These are phyloP conservation scores for Melaleuca alternifolia DNA, from an alignment of 345 rosid genomes.

Conservation along the genomic window DNA sequence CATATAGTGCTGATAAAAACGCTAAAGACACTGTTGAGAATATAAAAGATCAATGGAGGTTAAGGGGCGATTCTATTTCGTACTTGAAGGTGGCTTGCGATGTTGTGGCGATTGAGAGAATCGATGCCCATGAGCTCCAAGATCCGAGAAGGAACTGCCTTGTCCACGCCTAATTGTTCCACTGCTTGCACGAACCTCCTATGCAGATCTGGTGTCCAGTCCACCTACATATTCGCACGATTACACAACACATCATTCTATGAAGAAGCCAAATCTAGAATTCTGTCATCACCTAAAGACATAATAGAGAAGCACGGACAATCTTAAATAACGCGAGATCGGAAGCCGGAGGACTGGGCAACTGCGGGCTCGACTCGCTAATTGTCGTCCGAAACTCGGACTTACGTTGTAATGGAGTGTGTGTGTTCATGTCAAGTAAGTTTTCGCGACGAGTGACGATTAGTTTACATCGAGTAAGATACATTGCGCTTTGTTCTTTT, in stretches of 20 bases:
- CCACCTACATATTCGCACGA: slow-evolving; percentile 43
- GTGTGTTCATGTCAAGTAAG: not conserved
- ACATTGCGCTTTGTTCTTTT: not conserved
- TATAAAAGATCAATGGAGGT: too few species aligned
- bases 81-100: slow-evolving; percentile 98
- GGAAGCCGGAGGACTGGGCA: not conserved
- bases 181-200: slow-evolving; percentile 90
- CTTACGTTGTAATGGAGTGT: not conserved
- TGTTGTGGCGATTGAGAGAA: slow-evolving; percentile 91
- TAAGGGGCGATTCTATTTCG: not conserved
- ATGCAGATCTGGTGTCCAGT: slow-evolving; percentile 96
- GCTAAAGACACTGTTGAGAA: not conserved
- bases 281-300: not conserved
- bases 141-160: slow-evolving; percentile 95
- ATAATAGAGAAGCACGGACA: not conserved
- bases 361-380: not conserved
- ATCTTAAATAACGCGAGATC: not conserved
- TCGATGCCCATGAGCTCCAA: slow-evolving; percentile 84
- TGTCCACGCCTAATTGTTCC: slow-evolving; percentile 90
- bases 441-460: not conserved
- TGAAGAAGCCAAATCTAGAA: not conserved
- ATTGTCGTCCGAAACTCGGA: not conserved
- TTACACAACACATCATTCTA: not conserved
- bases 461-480: not conserved
- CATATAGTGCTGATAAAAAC: not conserved